Percentiles rank a stretch among this genome's conserved stretches.
Conservation (phyloP, 2,329 filamentous ascomycete genomes). For the Xylaria sp. region DNA sequence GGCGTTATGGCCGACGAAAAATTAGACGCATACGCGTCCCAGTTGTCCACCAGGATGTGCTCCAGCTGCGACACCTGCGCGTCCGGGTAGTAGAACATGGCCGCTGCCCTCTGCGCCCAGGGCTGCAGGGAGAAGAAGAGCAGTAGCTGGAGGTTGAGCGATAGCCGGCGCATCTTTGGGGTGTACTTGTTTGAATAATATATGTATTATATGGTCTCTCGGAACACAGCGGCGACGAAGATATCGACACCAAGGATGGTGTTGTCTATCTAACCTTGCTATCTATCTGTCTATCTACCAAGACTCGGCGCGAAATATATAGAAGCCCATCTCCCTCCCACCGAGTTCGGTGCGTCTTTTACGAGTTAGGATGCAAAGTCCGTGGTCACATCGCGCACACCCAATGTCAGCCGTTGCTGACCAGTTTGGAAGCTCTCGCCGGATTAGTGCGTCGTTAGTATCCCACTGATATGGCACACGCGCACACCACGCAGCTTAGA, state of each 20-base stretch:
- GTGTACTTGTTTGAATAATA: too few species aligned
- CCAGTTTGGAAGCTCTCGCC: not conserved
- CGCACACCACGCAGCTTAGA: not conserved
- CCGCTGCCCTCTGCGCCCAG: not conserved
- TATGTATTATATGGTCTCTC: not conserved
- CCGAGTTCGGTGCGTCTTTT: not conserved
- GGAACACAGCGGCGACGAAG: not conserved
- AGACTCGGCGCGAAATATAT: not conserved
- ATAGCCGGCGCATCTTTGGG: not conserved
- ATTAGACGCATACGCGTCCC: constrained; percentile 44
- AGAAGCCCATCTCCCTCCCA: not conserved
- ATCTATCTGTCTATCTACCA: not conserved
- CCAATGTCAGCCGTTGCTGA: not conserved
- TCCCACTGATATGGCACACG: not conserved
- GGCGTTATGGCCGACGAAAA: constrained; percentile 46
- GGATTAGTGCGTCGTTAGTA: not conserved
- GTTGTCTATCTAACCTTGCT: not conserved
- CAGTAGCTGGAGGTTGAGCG: not conserved
- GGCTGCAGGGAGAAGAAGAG: not conserved
- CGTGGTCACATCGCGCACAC: not conserved
- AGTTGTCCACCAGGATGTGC: constrained; percentile 45
- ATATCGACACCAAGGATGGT: not conserved
- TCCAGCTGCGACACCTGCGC: constrained; percentile 39
- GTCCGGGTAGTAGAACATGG: constrained; percentile 46
- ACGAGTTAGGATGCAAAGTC: not conserved